Evolutionary conservation across 2,329 filamentous ascomycete genomes (phyloP).

Genomic region (Alternaria sp.): DNA sequence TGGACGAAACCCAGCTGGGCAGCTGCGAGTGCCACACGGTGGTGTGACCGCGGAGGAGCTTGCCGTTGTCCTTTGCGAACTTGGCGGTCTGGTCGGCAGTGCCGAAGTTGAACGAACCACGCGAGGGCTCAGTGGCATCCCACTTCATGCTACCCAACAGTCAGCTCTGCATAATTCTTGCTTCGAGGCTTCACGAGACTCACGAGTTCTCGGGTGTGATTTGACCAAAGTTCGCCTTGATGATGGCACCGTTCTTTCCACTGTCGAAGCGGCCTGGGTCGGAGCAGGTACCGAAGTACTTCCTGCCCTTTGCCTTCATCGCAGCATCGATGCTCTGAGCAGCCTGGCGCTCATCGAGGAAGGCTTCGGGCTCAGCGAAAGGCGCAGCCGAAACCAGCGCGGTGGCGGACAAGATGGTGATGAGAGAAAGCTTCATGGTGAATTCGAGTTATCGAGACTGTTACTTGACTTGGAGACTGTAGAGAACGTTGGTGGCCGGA

Average conservation of each 20-base stretch:
- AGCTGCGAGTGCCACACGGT: conserved; percentile 68
- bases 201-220: conserved; percentile 70
- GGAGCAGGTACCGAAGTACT: conserved; percentile 69
- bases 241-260: conserved; percentile 63
- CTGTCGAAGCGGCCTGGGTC: conserved; percentile 64
- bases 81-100: conserved; percentile 65
- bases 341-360: conserved; percentile 43
- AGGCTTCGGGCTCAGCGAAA: conserved; percentile 39
- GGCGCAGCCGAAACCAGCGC: conserved; percentile 40
- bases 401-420: conserved; percentile 39
- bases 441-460: neutral
- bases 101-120: conserved; percentile 58
- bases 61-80: conserved; percentile 65
- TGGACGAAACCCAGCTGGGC: conserved; percentile 65
- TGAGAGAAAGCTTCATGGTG: conserved; percentile 45
- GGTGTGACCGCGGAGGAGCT: conserved; percentile 71
- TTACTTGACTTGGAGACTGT: neutral
- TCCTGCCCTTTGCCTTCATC: conserved; percentile 70
- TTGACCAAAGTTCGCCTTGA: conserved; percentile 70
- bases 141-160: conserved; percentile 68
- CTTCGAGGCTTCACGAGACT: neutral
- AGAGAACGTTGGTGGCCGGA: neutral
- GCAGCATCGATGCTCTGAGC: conserved; percentile 62
- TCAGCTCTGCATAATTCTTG: neutral
- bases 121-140: conserved; percentile 63